Conservation (phyloP, 768 basidiomycete species). For the Trichaptum fuscoviolaceum region DNA sequence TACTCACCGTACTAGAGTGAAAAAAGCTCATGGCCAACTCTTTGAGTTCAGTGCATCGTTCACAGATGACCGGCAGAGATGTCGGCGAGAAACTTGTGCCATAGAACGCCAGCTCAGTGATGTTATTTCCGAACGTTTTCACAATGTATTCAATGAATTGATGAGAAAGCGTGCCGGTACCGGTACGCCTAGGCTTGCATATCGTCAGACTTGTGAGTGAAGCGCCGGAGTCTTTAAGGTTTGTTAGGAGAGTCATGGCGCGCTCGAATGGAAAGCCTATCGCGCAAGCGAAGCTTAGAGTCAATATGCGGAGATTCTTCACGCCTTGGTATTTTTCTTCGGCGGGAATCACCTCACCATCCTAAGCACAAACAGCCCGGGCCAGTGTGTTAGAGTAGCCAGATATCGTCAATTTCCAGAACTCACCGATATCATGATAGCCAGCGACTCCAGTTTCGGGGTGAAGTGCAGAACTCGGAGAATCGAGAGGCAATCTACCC, state of each 20-base stretch:
- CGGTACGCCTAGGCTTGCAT: not conserved
- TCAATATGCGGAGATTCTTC: not conserved
- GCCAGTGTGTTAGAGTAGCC: not conserved
- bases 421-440: constrained; percentile 56
- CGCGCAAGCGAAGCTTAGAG: not conserved
- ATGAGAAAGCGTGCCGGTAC: not conserved
- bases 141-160: not conserved
- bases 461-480: constrained; percentile 40
- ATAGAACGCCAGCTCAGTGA: not conserved
- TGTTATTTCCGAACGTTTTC: not conserved
- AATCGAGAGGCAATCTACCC: constrained; percentile 46
- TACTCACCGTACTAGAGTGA: not conserved
- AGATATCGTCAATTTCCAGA: not conserved
- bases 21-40: not conserved
- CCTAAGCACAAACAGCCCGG: not conserved
- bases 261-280: not conserved
- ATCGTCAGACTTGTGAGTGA: not conserved
- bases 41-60: not conserved
- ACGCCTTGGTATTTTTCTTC: not conserved
- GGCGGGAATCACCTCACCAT: not conserved
- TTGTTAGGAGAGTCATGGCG: not conserved
- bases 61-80: not conserved
- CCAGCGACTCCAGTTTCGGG: constrained; percentile 53
- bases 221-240: not conserved
- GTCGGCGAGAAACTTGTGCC: not conserved